Evolutionary conservation across 2,329 filamentous ascomycete genomes (phyloP).

Genomic region (Lachnellula subtilissima): DNA sequence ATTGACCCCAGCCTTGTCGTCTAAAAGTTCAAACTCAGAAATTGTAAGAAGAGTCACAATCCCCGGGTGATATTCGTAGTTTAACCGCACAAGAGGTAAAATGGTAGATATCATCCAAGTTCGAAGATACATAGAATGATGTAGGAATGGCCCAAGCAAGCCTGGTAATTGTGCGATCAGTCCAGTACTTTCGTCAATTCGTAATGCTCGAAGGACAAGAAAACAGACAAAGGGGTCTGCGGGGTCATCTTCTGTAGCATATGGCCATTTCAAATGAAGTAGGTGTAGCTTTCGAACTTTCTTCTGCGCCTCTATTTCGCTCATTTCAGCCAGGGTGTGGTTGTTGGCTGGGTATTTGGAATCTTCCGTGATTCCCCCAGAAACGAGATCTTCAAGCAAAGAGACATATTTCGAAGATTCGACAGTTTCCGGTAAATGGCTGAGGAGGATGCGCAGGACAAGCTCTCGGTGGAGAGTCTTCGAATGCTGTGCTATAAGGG

Average conservation of each 20-base stretch:
- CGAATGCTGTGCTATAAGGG: slow-evolving; percentile 52
- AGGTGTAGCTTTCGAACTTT: slow-evolving; percentile 60
- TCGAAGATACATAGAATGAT: slow-evolving; percentile 54
- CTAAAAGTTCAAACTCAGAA: slow-evolving; percentile 57
- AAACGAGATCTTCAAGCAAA: slow-evolving; percentile 52
- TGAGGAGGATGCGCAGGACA: slow-evolving; percentile 68
- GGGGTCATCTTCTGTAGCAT: slow-evolving; percentile 43
- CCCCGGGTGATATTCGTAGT: slow-evolving; percentile 62
- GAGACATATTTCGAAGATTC: slow-evolving; percentile 58
- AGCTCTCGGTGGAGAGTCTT: slow-evolving; percentile 59
- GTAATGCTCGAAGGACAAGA: slow-evolving; percentile 61
- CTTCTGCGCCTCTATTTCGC: slow-evolving; percentile 59
- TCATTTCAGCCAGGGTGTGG: slow-evolving; percentile 51
- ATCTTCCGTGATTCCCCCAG: slow-evolving; percentile 24
- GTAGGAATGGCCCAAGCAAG: slow-evolving; percentile 65
- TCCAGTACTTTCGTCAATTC: slow-evolving; percentile 69
- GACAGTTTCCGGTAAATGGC: slow-evolving; percentile 68
- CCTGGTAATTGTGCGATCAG: slow-evolving; percentile 61
- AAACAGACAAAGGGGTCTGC: slow-evolving; percentile 58
- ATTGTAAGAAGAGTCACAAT: slow-evolving; percentile 46
- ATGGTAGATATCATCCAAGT: slow-evolving; percentile 66
- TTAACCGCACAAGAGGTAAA: slow-evolving; percentile 63
- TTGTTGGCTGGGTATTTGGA: slow-evolving; percentile 46
- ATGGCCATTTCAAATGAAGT: slow-evolving; percentile 49
- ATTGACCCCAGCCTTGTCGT: slow-evolving; percentile 54